Base-by-base conservation (phyloP, 306 rosid species). In the Quillaja saponaria region DNA sequence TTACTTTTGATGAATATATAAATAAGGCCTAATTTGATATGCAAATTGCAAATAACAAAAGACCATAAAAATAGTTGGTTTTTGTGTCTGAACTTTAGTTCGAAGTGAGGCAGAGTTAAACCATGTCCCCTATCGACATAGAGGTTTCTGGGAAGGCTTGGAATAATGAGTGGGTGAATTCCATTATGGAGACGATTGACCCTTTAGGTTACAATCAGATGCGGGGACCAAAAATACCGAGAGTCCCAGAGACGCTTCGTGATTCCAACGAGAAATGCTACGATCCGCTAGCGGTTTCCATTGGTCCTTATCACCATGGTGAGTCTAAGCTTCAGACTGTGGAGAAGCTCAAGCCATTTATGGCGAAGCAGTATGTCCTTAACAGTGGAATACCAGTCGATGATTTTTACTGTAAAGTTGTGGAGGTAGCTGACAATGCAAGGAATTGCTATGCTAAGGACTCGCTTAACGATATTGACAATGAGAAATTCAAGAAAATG, bases 261-360 rank as follows among this genome's bases (percentile, higher is more conserved):
- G 13, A 15, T n/a, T 15, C 13, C 1, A 15, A 49, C 54, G 54
- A 18, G 25, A 18, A 49, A 49, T 49, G 54, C 31, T 49, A 49
- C 10, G 54, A 49, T 49, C 54, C 54, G 12, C 1, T 6, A 11
- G 54, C 15, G 11, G 54, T 49, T 14, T 49, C 54, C 20, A 18
- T 49, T 14, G 54, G 54, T 49, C 54, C 54, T 49, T 49, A 49
- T 19, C 54, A 49, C 15, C 54, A 49, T 18, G 54, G 54, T 11
- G 9, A 17, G 10, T 19, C 31, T 49, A 20, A 1, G 54, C 28
- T 49, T 1, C 25, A 49, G 54, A 6, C 9, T 5, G 54, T 49
- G 31, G 54, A 49, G 54, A 18, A 49, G 20, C 54, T n/a, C 21
- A 49, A 49, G 15, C 2, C 19, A 13, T 12, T 12, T 13, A 49